These are phyloP conservation scores for Colletotrichum lentis DNA, from an alignment of 2,329 filamentous ascomycete species.

Conservation along the genomic window DNA sequence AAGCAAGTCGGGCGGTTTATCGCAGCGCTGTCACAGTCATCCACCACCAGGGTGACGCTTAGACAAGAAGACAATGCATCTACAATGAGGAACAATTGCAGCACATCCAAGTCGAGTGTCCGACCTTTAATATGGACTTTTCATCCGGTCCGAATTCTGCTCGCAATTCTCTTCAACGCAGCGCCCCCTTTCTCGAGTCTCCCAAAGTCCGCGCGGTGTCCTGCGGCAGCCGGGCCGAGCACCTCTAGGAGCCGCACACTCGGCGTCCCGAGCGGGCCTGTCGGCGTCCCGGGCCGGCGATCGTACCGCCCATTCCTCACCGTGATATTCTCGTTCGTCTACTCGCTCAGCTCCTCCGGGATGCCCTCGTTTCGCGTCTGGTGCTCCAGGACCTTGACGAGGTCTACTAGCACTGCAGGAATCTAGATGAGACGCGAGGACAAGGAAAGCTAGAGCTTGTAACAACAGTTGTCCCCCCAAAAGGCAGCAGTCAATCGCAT, in stretches of 20 bases:
- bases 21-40: no score
- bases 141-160: neutral
- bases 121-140: neutral
- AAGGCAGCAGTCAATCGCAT: neutral
- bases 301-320: conserved; percentile 9
- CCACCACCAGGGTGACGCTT: no score
- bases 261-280: neutral
- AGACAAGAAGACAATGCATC: neutral
- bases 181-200: conserved; percentile 1
- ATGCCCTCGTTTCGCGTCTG: neutral
- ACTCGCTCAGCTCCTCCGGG: neutral
- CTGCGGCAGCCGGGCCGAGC: conserved; percentile 17
- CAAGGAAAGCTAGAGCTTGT: neutral
- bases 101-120: neutral
- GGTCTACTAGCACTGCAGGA: neutral
- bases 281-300: neutral
- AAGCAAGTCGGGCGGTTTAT: no score
- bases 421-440: no score
- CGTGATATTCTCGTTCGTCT: conserved; percentile 18
- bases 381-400: conserved; percentile 17
- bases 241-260: neutral
- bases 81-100: neutral
- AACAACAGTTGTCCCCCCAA: no score
- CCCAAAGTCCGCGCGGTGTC: neutral
- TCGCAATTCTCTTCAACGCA: conserved; percentile 13